Percentiles rank a stretch among this genome's conserved stretches.
These are phyloP conservation scores for Alternaria arbusti DNA, from an alignment of 2,329 filamentous ascomycete genomes.

Conservation along the genomic window DNA sequence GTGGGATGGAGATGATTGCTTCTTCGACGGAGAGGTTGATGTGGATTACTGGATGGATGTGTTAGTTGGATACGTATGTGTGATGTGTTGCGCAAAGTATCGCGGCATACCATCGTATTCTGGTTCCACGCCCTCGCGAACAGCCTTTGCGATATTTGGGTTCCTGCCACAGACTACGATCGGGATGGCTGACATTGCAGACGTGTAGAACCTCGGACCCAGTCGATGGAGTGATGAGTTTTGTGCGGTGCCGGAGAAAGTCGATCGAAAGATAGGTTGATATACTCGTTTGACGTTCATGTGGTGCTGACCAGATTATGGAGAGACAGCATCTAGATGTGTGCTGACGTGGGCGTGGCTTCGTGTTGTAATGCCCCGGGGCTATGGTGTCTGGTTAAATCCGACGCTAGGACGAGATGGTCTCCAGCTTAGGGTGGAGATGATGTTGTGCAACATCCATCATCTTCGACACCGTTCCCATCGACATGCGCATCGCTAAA, in stretches of 20 bases:
- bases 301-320: neutral
- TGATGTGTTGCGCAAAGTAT: neutral
- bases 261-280: neutral
- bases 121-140: constrained; percentile 10
- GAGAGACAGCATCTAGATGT: neutral
- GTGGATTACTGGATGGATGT: constrained; percentile 10
- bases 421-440: neutral
- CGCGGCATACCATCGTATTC: constrained; percentile 20
- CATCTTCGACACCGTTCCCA: neutral
- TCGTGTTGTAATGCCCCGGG: neutral
- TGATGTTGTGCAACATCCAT: neutral
- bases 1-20: constrained; percentile 13
- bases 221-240: neutral
- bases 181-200: constrained; percentile 15
- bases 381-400: neutral
- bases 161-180: constrained; percentile 20
- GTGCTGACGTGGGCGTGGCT: neutral
- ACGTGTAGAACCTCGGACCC: neutral
- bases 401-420: neutral
- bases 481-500: neutral
- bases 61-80: neutral
- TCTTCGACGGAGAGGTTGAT: constrained; percentile 15
- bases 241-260: neutral
- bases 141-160: constrained; percentile 8
- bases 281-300: neutral